A percentile compares a stretch with the other conserved stretches of the same genome.
phyloP scores from a whole-genome alignment of 768 basidiomycete species.

The Gloeopeniophorella convolvens region DNA sequence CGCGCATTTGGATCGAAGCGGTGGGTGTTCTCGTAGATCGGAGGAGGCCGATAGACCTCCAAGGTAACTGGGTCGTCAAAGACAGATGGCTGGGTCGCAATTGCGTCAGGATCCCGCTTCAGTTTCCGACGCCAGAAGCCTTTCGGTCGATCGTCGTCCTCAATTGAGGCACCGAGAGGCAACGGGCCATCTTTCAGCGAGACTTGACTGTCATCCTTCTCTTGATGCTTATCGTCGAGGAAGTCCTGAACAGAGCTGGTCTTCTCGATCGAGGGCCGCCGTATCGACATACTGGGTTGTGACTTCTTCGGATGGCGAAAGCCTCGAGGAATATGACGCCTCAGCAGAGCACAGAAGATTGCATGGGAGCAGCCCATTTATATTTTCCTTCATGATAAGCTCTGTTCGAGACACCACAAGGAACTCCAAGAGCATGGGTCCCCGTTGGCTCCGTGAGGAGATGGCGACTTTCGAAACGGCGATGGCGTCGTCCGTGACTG shows the following conservation, averaged over 20 bases:
- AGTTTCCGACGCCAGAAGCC: conserved; percentile 29
- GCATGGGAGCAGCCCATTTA: too few relatives aligned
- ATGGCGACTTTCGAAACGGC: too few relatives aligned
- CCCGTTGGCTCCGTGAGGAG: too few relatives aligned
- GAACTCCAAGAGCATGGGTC: too few relatives aligned
- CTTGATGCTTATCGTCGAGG: conserved; percentile 10
- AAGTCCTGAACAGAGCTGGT: too few relatives aligned
- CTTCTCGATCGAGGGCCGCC: conserved; percentile 12
- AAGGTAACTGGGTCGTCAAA: conserved; percentile 50
- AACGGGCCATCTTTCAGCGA: conserved; percentile 17
- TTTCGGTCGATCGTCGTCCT: conserved; percentile 19
- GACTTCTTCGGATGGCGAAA: not conserved
- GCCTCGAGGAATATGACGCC: not conserved
- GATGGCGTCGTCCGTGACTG: too few relatives aligned
- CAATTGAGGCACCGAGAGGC: conserved; percentile 11
- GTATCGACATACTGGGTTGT: conserved; percentile 20
- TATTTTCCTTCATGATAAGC: too few relatives aligned
- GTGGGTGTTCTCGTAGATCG: conserved; percentile 52
- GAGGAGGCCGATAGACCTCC: conserved; percentile 46
- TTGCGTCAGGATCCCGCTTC: conserved; percentile 38
- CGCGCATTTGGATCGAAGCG: conserved; percentile 60
- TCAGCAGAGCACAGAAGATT: not conserved
- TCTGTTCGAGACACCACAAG: too few relatives aligned
- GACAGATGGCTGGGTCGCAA: conserved; percentile 57
- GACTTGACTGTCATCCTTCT: conserved; percentile 21